These are phyloP conservation scores for Apiospora kogelbergensis DNA, from an alignment of 2,329 filamentous ascomycete genomes.

Conservation along the genomic window DNA sequence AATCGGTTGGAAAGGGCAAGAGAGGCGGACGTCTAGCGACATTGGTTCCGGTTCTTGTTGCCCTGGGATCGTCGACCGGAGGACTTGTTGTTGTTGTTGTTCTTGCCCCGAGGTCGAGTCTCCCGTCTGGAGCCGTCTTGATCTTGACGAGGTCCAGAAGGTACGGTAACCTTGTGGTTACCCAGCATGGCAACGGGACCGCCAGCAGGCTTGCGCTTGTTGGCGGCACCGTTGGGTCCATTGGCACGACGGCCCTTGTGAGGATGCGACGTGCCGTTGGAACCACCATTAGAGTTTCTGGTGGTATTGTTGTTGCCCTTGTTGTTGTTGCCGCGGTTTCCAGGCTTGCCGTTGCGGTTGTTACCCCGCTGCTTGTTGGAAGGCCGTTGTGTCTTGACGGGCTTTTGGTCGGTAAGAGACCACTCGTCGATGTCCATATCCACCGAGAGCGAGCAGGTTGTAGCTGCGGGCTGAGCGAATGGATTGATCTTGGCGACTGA, in stretches of 20 bases:
- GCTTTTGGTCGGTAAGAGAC: background rate
- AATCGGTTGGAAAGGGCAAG: background rate
- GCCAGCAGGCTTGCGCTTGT: background rate
- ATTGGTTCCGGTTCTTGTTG: background rate
- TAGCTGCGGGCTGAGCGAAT: background rate
- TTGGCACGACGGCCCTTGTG: too few species aligned
- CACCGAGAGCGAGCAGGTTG: background rate
- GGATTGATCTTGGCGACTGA: too few species aligned
- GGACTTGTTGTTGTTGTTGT: background rate
- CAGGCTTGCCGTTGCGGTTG: too few species aligned
- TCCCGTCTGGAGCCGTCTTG: background rate
- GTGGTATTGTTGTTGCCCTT: background rate
- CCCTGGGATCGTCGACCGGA: background rate
- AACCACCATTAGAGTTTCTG: too few species aligned
- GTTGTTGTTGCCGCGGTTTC: background rate
- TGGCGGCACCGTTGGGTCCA: background rate
- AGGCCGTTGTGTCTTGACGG: background rate
- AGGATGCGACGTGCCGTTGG: too few species aligned
- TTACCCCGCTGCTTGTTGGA: background rate
- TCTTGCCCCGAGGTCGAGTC: background rate
- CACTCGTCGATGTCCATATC: background rate
- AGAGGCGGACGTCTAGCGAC: background rate
- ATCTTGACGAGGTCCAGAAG: background rate
- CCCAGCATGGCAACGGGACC: background rate
- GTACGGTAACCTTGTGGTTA: background rate